Evolutionary conservation across 352 stramenopile species (phyloP).

Genomic region (Nothophytophthora sp.): DNA sequence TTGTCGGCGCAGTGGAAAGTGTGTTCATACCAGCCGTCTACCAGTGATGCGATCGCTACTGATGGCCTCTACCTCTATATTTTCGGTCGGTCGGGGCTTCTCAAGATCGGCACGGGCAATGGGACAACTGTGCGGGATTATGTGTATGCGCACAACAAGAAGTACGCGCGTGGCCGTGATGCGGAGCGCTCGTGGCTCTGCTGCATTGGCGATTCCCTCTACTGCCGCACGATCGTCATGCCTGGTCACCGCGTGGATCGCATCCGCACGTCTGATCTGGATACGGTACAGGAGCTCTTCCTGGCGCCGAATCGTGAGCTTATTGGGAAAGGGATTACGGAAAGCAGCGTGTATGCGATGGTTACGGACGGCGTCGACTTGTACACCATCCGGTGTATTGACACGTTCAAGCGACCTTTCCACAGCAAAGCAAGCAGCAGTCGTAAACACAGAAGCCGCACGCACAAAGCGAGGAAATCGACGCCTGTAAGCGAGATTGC

Average conservation of each 20-base stretch:
- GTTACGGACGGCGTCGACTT: conserved; percentile 60
- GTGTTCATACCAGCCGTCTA: conserved; percentile 56
- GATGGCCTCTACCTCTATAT: conserved; percentile 75
- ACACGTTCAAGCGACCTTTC: conserved; percentile 46
- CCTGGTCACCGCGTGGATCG: conserved; percentile 63
- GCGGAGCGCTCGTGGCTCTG: conserved; percentile 81
- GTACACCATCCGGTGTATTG: conserved; percentile 66
- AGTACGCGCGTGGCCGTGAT: conserved; percentile 56
- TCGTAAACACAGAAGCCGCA: conserved; percentile 28
- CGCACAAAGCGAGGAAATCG: conserved; percentile 29
- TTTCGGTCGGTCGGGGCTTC: conserved; percentile 54
- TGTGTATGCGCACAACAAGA: conserved; percentile 67
- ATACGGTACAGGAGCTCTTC: conserved; percentile 54
- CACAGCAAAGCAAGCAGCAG: conserved; percentile 27
- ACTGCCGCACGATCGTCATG: conserved; percentile 79
- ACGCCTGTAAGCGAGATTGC: conserved; percentile 30
- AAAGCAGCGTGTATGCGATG: conserved; percentile 76
- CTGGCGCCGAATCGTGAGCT: conserved; percentile 43
- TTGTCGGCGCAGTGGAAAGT: conserved; percentile 72
- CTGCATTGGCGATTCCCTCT: conserved; percentile 57
- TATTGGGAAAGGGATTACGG: conserved; percentile 34
- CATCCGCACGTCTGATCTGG: conserved; percentile 43
- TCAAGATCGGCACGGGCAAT: conserved; percentile 76
- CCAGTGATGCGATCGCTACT: conserved; percentile 70
- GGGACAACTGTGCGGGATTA: conserved; percentile 65